phyloP scores from a whole-genome alignment of 306 rosid genomes.

The Dicorynia guianensis region DNA sequence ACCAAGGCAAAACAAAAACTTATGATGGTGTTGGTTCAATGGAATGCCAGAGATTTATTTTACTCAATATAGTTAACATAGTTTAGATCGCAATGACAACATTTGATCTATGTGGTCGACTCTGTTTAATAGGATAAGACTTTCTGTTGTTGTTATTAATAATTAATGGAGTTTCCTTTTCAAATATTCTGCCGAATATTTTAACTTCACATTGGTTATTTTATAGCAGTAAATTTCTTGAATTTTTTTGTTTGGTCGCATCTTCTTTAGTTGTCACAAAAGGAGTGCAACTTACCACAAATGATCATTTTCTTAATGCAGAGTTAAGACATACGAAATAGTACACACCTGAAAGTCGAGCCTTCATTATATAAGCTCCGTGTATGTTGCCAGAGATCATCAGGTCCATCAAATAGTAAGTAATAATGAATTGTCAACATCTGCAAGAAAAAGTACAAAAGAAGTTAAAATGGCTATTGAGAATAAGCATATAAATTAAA shows the following conservation, averaged over 20 bases:
- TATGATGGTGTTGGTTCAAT: not conserved
- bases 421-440: slow-evolving; percentile 94
- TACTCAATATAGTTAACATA: not conserved
- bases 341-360: slow-evolving; percentile 75
- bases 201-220: not conserved
- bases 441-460: slow-evolving; percentile 50
- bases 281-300: slow-evolving; percentile 9
- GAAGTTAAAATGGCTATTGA: slow-evolving; percentile 9
- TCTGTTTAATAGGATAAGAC: no score
- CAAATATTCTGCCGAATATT: not conserved
- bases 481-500: slow-evolving; percentile 20
- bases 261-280: slow-evolving; percentile 1
- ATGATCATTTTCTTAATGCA: slow-evolving; percentile 2
- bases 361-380: slow-evolving; percentile 68
- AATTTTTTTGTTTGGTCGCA: slow-evolving; percentile 11
- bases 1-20: not conserved
- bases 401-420: slow-evolving; percentile 86
- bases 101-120: no score
- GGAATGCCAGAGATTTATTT: slow-evolving; percentile 10
- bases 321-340: slow-evolving; percentile 11
- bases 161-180: no score
- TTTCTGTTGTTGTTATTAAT: no score
- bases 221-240: slow-evolving; percentile 1
- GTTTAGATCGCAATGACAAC: no score
- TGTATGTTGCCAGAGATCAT: slow-evolving; percentile 83